Evolutionary conservation across 495 filamentous ascomycete species (phyloP).

Genomic region (Penicillium canescens): DNA sequence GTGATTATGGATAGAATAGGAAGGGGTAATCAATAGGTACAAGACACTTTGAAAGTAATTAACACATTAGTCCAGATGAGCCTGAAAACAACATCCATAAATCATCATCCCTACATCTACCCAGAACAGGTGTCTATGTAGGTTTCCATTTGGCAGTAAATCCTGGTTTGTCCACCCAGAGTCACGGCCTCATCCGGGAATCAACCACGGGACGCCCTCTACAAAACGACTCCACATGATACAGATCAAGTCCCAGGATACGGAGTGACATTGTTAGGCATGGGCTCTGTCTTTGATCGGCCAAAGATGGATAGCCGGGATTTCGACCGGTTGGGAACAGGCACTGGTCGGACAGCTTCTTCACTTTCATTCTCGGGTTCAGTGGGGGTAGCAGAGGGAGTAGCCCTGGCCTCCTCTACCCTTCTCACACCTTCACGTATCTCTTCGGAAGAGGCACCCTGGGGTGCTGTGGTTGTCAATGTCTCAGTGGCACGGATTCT

Average conservation of each 20-base stretch:
- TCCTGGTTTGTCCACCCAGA: background rate
- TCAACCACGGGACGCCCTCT: constrained; percentile 11
- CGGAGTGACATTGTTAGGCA: constrained; percentile 30
- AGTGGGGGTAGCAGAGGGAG: constrained; percentile 7
- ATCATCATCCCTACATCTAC: too few relatives aligned
- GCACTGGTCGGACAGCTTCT: constrained; percentile 10
- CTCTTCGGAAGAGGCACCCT: constrained; percentile 42
- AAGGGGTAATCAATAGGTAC: too few relatives aligned
- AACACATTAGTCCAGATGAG: too few relatives aligned
- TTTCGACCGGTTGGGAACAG: constrained; percentile 32
- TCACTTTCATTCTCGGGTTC: constrained; percentile 9
- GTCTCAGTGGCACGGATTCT: constrained; percentile 44
- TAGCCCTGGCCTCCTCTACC: constrained; percentile 35
- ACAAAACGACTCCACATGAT: too few relatives aligned
- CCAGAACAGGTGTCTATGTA: too few relatives aligned
- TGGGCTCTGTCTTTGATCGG: constrained; percentile 28
- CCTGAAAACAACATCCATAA: too few relatives aligned
- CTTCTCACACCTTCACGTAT: constrained; percentile 43
- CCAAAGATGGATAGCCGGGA: constrained; percentile 36
- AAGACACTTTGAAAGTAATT: too few relatives aligned
- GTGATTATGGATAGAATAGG: too few relatives aligned
- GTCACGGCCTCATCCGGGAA: constrained; percentile 4
- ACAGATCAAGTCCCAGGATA: constrained; percentile 43
- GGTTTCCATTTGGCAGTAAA: too few relatives aligned
- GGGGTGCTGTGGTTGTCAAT: constrained; percentile 46